These are phyloP conservation scores for Russula olivacea DNA, from an alignment of 768 basidiomycete species.

Conservation along the genomic window DNA sequence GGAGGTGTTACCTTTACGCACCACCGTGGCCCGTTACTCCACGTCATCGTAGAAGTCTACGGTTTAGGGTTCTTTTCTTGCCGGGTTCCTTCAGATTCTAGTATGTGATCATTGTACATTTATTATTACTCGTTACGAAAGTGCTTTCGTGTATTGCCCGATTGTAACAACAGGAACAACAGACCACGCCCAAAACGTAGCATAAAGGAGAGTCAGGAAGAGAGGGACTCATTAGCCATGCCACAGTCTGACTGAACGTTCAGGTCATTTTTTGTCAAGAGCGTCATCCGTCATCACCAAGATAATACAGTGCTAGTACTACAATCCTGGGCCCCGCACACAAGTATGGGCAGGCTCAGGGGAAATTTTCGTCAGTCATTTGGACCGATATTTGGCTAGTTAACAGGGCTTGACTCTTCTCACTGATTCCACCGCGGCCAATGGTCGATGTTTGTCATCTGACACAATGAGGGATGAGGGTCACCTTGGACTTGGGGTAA, in stretches of 20 bases:
- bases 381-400: no score
- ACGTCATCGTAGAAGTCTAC: not conserved
- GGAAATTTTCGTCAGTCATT: no score
- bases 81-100: not conserved
- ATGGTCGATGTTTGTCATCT: no score
- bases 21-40: slow-evolving; percentile 19
- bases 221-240: no score
- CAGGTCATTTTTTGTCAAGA: slow-evolving; percentile 73
- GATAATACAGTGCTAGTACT: slow-evolving; percentile 33
- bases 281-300: slow-evolving; percentile 49
- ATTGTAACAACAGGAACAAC: not conserved
- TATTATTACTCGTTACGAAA: not conserved
- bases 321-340: not conserved
- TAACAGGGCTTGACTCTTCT: no score
- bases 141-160: not conserved
- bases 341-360: no score
- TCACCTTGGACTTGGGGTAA: no score
- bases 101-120: not conserved
- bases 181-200: not conserved
- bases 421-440: no score
- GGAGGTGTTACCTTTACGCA: slow-evolving; percentile 43
- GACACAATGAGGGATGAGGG: no score
- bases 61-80: not conserved
- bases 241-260: slow-evolving; percentile 54
- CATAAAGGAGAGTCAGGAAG: not conserved